A percentile compares a stretch with the other conserved stretches of the same genome.
phyloP scores from a whole-genome alignment of 768 basidiomycete genomes.

The Suillus spraguei region DNA sequence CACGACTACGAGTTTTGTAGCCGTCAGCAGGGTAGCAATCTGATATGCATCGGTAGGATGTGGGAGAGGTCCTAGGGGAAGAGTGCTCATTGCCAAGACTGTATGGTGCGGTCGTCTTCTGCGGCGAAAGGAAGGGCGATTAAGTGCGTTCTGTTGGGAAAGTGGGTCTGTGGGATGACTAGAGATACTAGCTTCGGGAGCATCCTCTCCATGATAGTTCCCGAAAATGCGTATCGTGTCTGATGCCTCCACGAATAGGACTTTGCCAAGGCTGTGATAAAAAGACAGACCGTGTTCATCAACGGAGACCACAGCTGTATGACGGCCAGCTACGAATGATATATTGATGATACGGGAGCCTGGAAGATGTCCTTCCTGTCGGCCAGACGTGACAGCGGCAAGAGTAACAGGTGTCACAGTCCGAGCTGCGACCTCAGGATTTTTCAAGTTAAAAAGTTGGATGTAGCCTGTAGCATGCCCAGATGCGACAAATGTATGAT shows the following conservation, averaged over 20 bases:
- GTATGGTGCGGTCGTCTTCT: conserved; percentile 60
- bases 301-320: conserved; percentile 89
- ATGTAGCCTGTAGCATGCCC: conserved; percentile 87
- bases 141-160: conserved; percentile 24
- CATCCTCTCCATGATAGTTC: conserved; percentile 70
- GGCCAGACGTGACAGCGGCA: conserved; percentile 67
- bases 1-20: conserved; percentile 89
- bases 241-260: conserved; percentile 92
- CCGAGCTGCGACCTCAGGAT: conserved; percentile 68
- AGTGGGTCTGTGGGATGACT: conserved; percentile 8
- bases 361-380: conserved; percentile 83
- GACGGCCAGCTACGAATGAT: conserved; percentile 87
- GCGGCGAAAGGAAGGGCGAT: conserved; percentile 31
- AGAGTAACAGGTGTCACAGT: conserved; percentile 70
- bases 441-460: conserved; percentile 80
- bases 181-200: conserved; percentile 13
- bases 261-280: conserved; percentile 92
- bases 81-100: conserved; percentile 76
- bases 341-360: conserved; percentile 81
- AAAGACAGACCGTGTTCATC: conserved; percentile 93
- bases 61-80: conserved; percentile 75
- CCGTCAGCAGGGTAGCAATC: conserved; percentile 84
- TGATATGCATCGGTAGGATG: conserved; percentile 82
- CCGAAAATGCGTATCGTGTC: conserved; percentile 94
- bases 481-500: conserved; percentile 90